Conservation (phyloP, 345 rosid genomes). For the Eucalyptus marginata region DNA sequence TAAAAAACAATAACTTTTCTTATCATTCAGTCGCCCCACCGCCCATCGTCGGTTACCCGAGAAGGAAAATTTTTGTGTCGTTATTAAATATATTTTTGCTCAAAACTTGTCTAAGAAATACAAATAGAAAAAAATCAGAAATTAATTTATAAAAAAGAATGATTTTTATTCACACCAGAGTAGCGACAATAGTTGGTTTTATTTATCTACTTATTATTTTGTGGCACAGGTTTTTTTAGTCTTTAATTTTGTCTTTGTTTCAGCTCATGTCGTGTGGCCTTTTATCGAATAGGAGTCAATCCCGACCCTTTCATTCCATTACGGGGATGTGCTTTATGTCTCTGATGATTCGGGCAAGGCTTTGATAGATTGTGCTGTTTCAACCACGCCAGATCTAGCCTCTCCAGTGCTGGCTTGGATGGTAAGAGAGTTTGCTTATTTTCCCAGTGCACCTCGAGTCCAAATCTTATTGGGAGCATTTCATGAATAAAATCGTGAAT, state of each 20-base stretch:
- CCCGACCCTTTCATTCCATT: background rate
- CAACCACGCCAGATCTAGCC: background rate
- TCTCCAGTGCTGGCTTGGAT: background rate
- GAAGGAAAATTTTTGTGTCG: accelerated
- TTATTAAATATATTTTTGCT: no score
- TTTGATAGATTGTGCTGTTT: background rate
- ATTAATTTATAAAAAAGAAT: no score
- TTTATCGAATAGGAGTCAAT: background rate
- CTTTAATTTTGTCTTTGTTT: background rate
- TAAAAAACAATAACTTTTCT: no score
- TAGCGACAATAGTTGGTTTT: background rate
- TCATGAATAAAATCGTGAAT: background rate
- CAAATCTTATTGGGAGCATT: background rate
- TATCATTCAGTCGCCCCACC: accelerated
- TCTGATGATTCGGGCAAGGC: no score
- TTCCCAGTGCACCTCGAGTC: background rate
- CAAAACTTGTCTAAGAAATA: no score
- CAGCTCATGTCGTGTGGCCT: background rate
- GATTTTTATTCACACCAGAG: accelerated
- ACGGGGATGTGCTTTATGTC: no score
- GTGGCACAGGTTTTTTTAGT: background rate
- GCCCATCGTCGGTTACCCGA: accelerated
- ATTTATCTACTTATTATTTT: background rate
- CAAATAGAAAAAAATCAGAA: no score
- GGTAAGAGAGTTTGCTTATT: background rate